Evolutionary conservation across 306 rosid genomes (phyloP), one percentile per base, ranked within the genome.

Genomic region (Lathyrus aphaca): DNA sequence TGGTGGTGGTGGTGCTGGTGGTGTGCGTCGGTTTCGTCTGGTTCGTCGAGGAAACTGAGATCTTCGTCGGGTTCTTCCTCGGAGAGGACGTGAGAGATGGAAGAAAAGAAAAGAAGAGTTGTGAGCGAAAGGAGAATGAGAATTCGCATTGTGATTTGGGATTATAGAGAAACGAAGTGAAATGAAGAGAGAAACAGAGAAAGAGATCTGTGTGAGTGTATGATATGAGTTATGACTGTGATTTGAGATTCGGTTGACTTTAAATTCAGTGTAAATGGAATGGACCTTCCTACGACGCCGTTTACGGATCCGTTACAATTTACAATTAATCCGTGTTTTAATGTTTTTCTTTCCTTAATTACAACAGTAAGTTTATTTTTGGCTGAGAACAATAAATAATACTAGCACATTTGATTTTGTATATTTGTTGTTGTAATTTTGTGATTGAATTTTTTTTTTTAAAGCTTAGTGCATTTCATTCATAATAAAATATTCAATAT

Each of bases 11-110:
- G n/a, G 49, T 53, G 25, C 25, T 23, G n/a, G 61, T 51, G 72
- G 43, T 45, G 61, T 3, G 63, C 5, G 16, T 72, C 4, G 51
- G 66, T 55, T 55, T 48, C 89, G 9, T 69, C 84, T 42, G 87
- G 68, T 59, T 92, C 97, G 9, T 91, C 97, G 18, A 95, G 95
- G 78, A 91, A 91, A 72, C 89, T 87, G 81, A 95, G 97, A 79
- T 95, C 99, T 51, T 91, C 99, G 0, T 88, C 91, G 56, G 78
- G 86, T 68, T 79, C 80, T 15, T 29, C 27, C 11, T 85, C 73
- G 83, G 80, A 87, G 69, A 82, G 66, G 37, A 74, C 19, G 44
- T 10, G 40, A 42, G 86, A 61, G 76, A 85, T 82, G 3, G 94
- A 77, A 56, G 97, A 87, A 75, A 86, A 75, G 71, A 95, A 72